Base-by-base conservation (phyloP, 495 filamentous ascomycete genomes). In the Aspergillus diversus region DNA sequence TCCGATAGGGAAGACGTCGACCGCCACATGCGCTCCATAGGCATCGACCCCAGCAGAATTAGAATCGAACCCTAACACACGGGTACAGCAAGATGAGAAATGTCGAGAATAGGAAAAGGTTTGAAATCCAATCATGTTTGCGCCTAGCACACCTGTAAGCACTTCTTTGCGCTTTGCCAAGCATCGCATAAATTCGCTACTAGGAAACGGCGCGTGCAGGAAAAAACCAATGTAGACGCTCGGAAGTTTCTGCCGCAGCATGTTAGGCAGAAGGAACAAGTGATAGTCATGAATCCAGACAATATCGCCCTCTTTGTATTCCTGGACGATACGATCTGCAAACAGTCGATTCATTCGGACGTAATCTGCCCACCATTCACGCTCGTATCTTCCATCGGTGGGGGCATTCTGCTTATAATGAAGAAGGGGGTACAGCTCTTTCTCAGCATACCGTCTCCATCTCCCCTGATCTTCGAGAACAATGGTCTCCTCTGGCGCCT, bases 341-440 rank as follows among this genome's bases (percentile, higher is more conserved):
- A 97, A 97, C 55, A 90, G 84, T 69, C 89, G 87, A 73, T 97
- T 97, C 81, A 96, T 86, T 33, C 88, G 86, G 66, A 89, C 86
- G 75, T 96, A 97, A 74, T 97, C 91, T 21, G 89, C 84, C 93
- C 93, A 97, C 75, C 91, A 87, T 33, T 86, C 81, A n/a, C 88
- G 84, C 69, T 92, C 90, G 33, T 85, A 86, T 51, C 89, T 84
- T 13, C 93, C 93, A 75, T 97, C 91, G 21, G 87, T 90, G 1
- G 92, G 91, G 63, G 92, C 90, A 68, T 96, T 90, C 70, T 91
- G 89, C 76, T 93, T 96, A 76, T 97, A 97, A 73, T 97, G 93
- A 75, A 97, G 89, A 15, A 97, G 81, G 5, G 92, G 90, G 73
- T 94, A 97, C 17, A 97, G 78, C 61, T 94, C 91, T 70, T 90